These are phyloP conservation scores for Aspergillus quadrilineatus DNA, from an alignment of 2,329 filamentous ascomycete genomes.

Conservation along the genomic window DNA sequence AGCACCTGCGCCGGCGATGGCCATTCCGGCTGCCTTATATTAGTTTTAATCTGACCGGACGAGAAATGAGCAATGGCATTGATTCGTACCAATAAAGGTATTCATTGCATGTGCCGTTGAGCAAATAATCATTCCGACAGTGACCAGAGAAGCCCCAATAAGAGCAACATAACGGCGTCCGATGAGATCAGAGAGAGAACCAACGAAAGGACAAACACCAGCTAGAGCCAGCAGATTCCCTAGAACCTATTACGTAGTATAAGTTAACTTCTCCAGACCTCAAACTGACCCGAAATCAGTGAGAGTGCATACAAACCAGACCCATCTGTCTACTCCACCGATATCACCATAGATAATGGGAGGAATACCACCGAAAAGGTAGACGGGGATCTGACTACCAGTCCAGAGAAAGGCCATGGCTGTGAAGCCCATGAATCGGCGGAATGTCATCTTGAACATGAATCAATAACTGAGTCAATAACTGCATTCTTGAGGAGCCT, in stretches of 20 bases:
- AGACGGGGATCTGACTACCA: constrained; percentile 60
- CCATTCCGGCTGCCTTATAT: constrained; percentile 48
- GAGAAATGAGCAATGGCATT: constrained; percentile 13
- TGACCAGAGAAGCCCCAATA: constrained; percentile 53
- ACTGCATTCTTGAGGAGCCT: background rate
- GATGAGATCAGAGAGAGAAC: constrained; percentile 63
- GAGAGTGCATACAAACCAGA: constrained; percentile 54
- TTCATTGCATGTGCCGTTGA: constrained; percentile 61
- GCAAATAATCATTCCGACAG: constrained; percentile 61
- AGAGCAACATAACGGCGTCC: constrained; percentile 62
- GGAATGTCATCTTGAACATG: constrained; percentile 46
- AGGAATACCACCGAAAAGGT: constrained; percentile 52
- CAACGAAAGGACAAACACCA: constrained; percentile 63
- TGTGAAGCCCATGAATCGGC: constrained; percentile 54
- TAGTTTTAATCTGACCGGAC: background rate
- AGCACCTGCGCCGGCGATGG: constrained; percentile 63
- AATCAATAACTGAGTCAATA: background rate
- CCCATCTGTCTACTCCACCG: constrained; percentile 59
- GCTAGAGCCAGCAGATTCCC: constrained; percentile 56
- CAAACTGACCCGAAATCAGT: background rate
- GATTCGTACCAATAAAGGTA: constrained; percentile 55
- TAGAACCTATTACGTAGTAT: constrained; percentile 37
- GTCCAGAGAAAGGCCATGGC: constrained; percentile 64
- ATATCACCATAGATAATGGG: constrained; percentile 60
- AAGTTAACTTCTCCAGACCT: background rate